These are phyloP conservation scores for Dendrobium nobile DNA, from an alignment of 106 monocot species.

Conservation along the genomic window DNA sequence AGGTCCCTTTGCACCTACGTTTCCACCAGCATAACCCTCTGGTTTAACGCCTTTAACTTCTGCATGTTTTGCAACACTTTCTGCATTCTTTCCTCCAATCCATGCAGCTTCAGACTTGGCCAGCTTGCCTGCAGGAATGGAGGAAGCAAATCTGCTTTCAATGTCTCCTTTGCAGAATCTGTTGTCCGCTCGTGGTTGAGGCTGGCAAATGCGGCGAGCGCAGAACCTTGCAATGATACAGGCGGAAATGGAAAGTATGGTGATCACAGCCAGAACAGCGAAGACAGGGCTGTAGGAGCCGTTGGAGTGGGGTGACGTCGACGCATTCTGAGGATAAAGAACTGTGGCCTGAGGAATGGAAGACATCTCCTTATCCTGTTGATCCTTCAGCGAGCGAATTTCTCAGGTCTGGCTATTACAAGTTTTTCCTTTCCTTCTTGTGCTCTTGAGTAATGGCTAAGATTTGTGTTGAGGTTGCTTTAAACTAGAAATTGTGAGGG, in stretches of 20 bases:
- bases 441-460: background rate
- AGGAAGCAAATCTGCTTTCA: background rate
- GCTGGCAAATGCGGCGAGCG: slow-evolving; percentile 7
- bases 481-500: too few relatives aligned
- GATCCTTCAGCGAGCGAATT: too few relatives aligned
- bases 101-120: background rate
- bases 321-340: background rate
- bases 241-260: slow-evolving; percentile 1
- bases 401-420: background rate
- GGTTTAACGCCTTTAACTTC: background rate
- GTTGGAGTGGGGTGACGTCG: background rate
- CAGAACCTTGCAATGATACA: slow-evolving; percentile 12
- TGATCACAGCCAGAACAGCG: slow-evolving; percentile 13
- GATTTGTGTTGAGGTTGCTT: background rate
- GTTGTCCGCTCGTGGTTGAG: background rate
- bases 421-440: too few relatives aligned
- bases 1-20: background rate
- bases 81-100: background rate
- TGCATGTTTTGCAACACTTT: background rate
- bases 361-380: background rate
- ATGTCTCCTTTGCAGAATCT: background rate
- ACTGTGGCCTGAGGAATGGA: slow-evolving; percentile 5
- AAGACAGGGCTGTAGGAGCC: slow-evolving; percentile 20
- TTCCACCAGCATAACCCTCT: background rate
- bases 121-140: slow-evolving; percentile 8